Evolutionary conservation across 148 eudicot genomes (phyloP), one percentile per base, ranked within the genome.

Genomic region (Rhododendron griersonianum): DNA sequence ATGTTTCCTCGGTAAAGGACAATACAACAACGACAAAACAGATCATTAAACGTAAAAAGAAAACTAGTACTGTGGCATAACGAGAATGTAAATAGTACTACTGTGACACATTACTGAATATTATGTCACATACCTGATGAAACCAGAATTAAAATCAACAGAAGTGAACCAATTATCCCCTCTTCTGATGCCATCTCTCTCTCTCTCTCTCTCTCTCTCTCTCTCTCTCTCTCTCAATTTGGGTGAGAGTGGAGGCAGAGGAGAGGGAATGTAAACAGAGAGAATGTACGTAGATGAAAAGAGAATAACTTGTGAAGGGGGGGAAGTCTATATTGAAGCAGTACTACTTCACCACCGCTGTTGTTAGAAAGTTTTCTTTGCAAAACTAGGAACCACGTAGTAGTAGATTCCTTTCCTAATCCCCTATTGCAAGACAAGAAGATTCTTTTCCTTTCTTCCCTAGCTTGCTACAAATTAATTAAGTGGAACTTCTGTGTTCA

Each of bases 111-210:
- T 47, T 47, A 47, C 50, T 47, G 11, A 47, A 41, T 41, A 41
- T 41, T 41, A 67, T 10, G 5, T 8, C n/a, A 51, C 47, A 21
- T 87, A 87, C 89, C 89, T 84, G 83, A 84, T 80, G 84, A 73
- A 45, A 87, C 4, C 9, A 84, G 69, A 80, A 73, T 33, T 2
- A 87, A 48, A 61, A 87, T 21, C 48, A 87, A 25, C 48, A 41
- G 61, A 57, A 84, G 69, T n/a, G 84, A 23, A 10, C 28, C 15
- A 5, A 78, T 53, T n/a, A 78, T 78, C 2, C 81, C 48, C 16
- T 47, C 35, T 10, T 47, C 15, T n/a, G 55, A 45, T 78, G 35
- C 81, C 81, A 78, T 78, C 53, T 45, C n/a, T 19, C 28, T 78
- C 53, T 78, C 30, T 75, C 45, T 65, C 73, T 10, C 73, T 59